Conservation (phyloP, 345 rosid species). For the Lumnitzera littorea region DNA sequence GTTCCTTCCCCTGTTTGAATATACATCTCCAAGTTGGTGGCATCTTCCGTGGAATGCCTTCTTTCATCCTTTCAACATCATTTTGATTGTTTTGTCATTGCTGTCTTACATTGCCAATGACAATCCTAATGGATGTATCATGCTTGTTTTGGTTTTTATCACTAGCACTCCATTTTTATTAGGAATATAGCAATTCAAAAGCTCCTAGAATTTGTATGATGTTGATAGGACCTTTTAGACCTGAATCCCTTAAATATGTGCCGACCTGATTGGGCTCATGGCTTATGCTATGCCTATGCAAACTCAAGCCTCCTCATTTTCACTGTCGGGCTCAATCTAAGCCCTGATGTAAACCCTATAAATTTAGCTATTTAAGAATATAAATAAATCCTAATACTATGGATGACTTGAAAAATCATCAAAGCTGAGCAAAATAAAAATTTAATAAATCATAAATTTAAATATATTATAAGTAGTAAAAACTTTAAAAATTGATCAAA, state of each 20-base stretch:
- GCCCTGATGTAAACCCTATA: too few relatives aligned
- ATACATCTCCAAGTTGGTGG: conserved; percentile 51
- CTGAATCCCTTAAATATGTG: too few relatives aligned
- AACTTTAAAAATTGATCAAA: too few relatives aligned
- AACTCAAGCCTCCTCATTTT: too few relatives aligned
- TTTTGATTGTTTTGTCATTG: conserved; percentile 47
- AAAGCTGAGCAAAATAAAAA: too few relatives aligned
- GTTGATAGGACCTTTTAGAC: neutral
- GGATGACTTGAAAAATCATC: too few relatives aligned
- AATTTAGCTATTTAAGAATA: too few relatives aligned
- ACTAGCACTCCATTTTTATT: conserved; percentile 39
- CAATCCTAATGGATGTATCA: conserved; percentile 55
- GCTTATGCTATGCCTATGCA: neutral
- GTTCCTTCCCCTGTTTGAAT: conserved; percentile 31
- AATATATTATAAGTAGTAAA: too few relatives aligned
- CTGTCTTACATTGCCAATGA: conserved; percentile 58
- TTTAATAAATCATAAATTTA: too few relatives aligned
- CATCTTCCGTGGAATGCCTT: conserved; percentile 60
- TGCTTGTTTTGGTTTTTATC: conserved; percentile 54
- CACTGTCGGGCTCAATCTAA: too few relatives aligned
- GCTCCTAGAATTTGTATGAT: conserved; percentile 53
- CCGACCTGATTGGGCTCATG: too few relatives aligned
- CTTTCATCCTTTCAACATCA: conserved; percentile 65
- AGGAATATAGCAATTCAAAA: conserved; percentile 65
- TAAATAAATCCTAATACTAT: too few relatives aligned